phyloP scores from a whole-genome alignment of 2,329 filamentous ascomycete species.

The Penicillium sp. region DNA sequence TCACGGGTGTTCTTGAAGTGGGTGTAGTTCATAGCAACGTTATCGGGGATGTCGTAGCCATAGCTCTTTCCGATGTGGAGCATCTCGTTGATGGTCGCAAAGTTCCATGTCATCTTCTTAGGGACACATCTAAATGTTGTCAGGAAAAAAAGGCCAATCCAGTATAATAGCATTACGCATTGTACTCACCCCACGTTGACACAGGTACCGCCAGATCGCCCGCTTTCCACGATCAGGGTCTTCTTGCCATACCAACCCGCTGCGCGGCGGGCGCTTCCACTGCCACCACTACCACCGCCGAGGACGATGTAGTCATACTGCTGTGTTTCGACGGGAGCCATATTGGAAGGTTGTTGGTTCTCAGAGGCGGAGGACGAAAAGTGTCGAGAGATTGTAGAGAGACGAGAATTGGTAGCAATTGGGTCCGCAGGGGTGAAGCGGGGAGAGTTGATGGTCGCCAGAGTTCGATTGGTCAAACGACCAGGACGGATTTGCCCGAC shows the following conservation, averaged over 20 bases:
- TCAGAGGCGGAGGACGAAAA: conserved; percentile 29
- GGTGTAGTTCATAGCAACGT: conserved; percentile 44
- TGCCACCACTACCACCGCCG: conserved; percentile 53
- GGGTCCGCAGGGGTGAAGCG: conserved; percentile 9
- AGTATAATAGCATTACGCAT: background rate
- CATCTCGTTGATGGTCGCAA: conserved; percentile 48
- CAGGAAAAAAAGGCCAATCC: background rate
- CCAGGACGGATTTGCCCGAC: conserved; percentile 10
- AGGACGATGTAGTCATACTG: conserved; percentile 56
- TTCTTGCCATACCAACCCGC: conserved; percentile 53
- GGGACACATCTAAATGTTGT: conserved; percentile 45
- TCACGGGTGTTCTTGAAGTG: conserved; percentile 50
- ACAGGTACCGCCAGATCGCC: conserved; percentile 48
- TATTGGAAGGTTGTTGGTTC: conserved; percentile 28
- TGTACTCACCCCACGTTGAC: conserved; percentile 53
- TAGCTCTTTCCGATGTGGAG: conserved; percentile 46
- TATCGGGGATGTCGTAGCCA: conserved; percentile 46
- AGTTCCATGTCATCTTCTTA: conserved; percentile 55
- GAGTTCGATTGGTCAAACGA: conserved; percentile 20
- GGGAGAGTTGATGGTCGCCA: conserved; percentile 24
- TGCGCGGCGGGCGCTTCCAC: conserved; percentile 48
- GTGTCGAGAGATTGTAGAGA: conserved; percentile 41
- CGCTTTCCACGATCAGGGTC: conserved; percentile 50
- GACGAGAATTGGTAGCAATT: conserved; percentile 27
- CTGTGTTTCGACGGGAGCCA: conserved; percentile 46